Percentiles rank a stretch among this genome's conserved stretches.
phyloP scores from a whole-genome alignment of 2,329 filamentous ascomycete genomes.

The Podosphaera aphanis region DNA sequence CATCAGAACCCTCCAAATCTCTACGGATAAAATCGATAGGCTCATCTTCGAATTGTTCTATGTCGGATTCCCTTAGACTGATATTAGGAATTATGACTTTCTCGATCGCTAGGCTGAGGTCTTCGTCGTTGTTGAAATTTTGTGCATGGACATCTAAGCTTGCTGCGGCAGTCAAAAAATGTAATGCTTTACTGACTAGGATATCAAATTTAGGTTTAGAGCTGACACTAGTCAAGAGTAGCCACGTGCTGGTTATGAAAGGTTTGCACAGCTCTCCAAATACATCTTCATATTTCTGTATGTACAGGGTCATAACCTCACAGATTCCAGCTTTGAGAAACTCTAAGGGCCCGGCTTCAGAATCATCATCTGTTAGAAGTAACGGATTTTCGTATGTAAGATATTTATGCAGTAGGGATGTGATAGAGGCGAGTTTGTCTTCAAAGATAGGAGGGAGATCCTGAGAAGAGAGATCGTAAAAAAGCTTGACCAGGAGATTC shows the following conservation, averaged over 20 bases:
- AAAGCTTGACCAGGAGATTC: slow-evolving; percentile 71
- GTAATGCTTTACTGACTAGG: slow-evolving; percentile 78
- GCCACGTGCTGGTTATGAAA: slow-evolving; percentile 83
- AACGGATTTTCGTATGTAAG: slow-evolving; percentile 70
- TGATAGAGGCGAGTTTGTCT: slow-evolving; percentile 58
- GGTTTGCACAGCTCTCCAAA: slow-evolving; percentile 59
- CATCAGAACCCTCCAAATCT: slow-evolving; percentile 89
- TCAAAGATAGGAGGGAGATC: slow-evolving; percentile 90
- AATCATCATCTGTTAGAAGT: slow-evolving; percentile 68
- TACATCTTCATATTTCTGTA: slow-evolving; percentile 86
- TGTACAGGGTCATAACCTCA: slow-evolving; percentile 70
- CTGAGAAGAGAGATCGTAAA: slow-evolving; percentile 93
- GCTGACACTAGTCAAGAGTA: slow-evolving; percentile 64
- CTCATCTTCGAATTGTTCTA: slow-evolving; percentile 94
- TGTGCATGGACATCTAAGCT: slow-evolving; percentile 54
- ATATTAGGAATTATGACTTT: slow-evolving; percentile 92
- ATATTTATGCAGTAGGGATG: slow-evolving; percentile 72
- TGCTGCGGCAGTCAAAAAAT: slow-evolving; percentile 80
- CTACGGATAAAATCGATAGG: slow-evolving; percentile 94
- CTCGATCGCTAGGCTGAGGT: slow-evolving; percentile 70
- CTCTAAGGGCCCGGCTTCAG: slow-evolving; percentile 64
- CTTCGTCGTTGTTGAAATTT: slow-evolving; percentile 62
- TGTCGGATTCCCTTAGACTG: slow-evolving; percentile 70
- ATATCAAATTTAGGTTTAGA: slow-evolving; percentile 82
- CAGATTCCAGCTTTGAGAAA: slow-evolving; percentile 85